Evolutionary conservation across 306 rosid genomes (phyloP), one percentile per base, ranked within the genome.

Genomic region (Malus sylvestris): DNA sequence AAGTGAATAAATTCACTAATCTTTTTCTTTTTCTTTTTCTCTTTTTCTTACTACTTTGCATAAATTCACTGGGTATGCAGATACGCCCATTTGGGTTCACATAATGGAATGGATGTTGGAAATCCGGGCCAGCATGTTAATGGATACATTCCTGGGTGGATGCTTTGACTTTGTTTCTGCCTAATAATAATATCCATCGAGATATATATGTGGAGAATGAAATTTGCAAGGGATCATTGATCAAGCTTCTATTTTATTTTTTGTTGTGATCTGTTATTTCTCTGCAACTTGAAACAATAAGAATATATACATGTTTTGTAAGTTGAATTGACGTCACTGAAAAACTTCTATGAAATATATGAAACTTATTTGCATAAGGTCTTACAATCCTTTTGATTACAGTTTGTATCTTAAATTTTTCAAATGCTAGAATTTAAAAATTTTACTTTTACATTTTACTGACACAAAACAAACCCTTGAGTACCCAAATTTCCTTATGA

Each of bases 61-160:
- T 57, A 8, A 57, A 18, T 2, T 57, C 62, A 57, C 22, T 57
- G 62, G 62, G 13, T n/a, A 4, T 76, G 20, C 96, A 90, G 97
- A 75, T 86, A 86, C 79, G 86, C 83, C 71, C 73, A 76, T 0
- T 42, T 71, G 67, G 84, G 72, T 57, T 67, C 70, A 61, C 81
- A 67, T 68, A 35, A 58, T 58, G 35, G 46, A 66, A 80, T 74
- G 74, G 80, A 84, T 68, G 72, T 77, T 57, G 96, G 89, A 83
- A 74, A 83, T 73, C 76, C 80, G 60, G 75, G 83, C 57, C 79
- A 86, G 67, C 83, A 75, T 70, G 46, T 73, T 72, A 83, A 85
- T 65, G 97, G 93, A 75, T 90, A 77, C 76, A 40, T 82, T 30
- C 82, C 85, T 67, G 96, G 88, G 25, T 90, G 93, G 96, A 88